These are phyloP conservation scores for Parastagonospora avenae DNA, from an alignment of 2,329 filamentous ascomycete species.

Conservation along the genomic window DNA sequence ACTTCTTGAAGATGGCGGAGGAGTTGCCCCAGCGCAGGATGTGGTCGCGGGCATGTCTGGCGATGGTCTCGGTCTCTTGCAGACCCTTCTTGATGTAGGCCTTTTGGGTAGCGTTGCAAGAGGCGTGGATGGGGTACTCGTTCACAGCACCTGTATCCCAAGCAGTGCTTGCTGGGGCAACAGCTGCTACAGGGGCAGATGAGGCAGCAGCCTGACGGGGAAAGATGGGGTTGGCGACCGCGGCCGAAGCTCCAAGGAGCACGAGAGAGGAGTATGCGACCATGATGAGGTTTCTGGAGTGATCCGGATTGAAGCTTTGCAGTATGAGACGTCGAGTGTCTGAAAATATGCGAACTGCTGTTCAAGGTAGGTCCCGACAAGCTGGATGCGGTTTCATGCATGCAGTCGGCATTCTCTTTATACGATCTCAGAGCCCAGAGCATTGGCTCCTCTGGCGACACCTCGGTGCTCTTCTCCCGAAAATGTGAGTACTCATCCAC, in stretches of 20 bases:
- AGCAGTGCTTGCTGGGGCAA: slow-evolving; percentile 24
- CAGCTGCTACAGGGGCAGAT: slow-evolving; percentile 28
- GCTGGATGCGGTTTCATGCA: slow-evolving; percentile 26
- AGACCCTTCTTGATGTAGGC: slow-evolving; percentile 62
- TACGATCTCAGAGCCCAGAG: slow-evolving; percentile 9
- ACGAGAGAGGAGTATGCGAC: slow-evolving; percentile 24
- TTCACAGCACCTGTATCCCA: slow-evolving; percentile 48
- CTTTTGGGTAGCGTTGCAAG: slow-evolving; percentile 68
- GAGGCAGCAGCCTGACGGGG: slow-evolving; percentile 21
- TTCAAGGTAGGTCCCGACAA: slow-evolving; percentile 22
- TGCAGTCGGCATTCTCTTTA: slow-evolving; percentile 21
- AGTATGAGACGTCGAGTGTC: slow-evolving; percentile 3
- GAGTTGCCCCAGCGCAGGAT: slow-evolving; percentile 62
- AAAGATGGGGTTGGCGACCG: slow-evolving; percentile 32
- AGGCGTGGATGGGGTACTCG: slow-evolving; percentile 63
- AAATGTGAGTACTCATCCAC: slow-evolving; percentile 4
- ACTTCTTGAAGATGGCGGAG: slow-evolving; percentile 66
- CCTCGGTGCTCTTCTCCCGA: slow-evolving; percentile 26
- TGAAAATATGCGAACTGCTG: slow-evolving; percentile 19
- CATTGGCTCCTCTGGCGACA: neutral
- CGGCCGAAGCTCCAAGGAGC: slow-evolving; percentile 33
- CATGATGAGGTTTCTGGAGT: slow-evolving; percentile 23
- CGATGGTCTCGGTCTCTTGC: slow-evolving; percentile 63
- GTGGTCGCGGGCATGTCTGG: slow-evolving; percentile 66
- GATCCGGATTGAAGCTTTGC: slow-evolving; percentile 5